Conservation (phyloP, 257 asterid genomes). For the Mentha longifolia region DNA sequence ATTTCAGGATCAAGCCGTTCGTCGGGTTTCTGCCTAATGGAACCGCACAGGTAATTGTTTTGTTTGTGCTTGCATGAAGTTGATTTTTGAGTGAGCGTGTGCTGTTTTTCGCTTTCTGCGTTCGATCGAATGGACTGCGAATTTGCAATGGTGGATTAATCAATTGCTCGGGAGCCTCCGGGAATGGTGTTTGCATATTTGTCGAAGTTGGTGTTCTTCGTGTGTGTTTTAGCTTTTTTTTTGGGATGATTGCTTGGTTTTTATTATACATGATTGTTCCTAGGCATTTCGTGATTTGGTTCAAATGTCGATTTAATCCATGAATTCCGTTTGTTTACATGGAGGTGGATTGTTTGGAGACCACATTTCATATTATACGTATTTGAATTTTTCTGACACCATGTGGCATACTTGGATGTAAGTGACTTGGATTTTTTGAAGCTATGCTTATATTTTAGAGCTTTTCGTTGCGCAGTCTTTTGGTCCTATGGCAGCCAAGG, state of each 20-base stretch:
- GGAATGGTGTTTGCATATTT: background rate
- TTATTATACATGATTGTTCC: background rate
- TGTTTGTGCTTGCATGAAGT: constrained; percentile 2
- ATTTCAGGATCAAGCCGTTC: constrained; percentile 62
- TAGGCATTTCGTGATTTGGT: constrained; percentile 18
- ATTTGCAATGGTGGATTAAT: background rate
- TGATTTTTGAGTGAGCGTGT: background rate
- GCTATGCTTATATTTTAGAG: constrained; percentile 14
- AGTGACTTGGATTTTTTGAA: background rate
- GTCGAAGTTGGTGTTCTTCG: background rate
- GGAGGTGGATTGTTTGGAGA: constrained; percentile 10
- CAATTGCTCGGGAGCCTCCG: constrained; percentile 6
- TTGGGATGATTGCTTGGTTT: background rate
- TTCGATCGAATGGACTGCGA: too few relatives aligned
- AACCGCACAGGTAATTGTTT: constrained; percentile 54
- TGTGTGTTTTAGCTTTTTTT: background rate
- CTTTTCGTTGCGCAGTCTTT: constrained; percentile 60
- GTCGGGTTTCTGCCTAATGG: constrained; percentile 65
- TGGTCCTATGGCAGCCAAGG: constrained; percentile 38
- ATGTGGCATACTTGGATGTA: constrained; percentile 8
- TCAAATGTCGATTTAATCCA: background rate
- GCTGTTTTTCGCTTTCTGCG: background rate
- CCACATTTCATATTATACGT: background rate
- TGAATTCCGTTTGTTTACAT: background rate
- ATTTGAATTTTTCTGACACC: constrained; percentile 5